These are phyloP conservation scores for Globisporangium polare DNA, from an alignment of 352 stramenopile genomes.

Conservation along the genomic window DNA sequence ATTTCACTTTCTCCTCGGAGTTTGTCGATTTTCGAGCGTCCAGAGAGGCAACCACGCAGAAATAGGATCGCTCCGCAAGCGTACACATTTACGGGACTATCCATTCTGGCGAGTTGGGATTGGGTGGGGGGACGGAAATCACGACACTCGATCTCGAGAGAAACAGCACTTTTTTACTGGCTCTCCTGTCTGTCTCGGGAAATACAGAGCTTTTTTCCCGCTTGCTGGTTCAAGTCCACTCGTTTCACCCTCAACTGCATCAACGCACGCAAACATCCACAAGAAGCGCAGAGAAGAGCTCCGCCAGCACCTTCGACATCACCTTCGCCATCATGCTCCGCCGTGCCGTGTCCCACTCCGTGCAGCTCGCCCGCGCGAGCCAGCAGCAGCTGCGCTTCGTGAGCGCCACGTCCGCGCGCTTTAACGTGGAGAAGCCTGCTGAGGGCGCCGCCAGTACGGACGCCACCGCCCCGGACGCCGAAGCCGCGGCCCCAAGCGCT, in stretches of 20 bases:
- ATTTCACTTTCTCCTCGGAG: no score
- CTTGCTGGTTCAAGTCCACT: conserved; percentile 11
- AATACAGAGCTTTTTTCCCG: no score
- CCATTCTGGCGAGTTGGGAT: no score
- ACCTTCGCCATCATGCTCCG: conserved; percentile 39
- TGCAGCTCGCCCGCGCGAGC: conserved; percentile 21
- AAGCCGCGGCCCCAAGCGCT: conserved; percentile 5
- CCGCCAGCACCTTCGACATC: neutral
- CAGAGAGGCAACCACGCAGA: no score
- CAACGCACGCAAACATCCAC: conserved; percentile 8
- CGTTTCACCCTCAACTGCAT: conserved; percentile 15
- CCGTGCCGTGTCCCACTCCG: conserved; percentile 33
- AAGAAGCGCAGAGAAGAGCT: conserved; percentile 1
- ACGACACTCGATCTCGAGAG: no score
- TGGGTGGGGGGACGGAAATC: no score
- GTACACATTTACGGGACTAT: no score
- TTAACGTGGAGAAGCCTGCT: conserved; percentile 52
- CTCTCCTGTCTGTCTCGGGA: no score
- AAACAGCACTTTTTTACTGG: no score
- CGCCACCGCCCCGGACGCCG: conserved; percentile 11
- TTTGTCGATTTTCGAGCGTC: no score
- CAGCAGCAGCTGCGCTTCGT: conserved; percentile 44
- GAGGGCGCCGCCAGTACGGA: conserved; percentile 13
- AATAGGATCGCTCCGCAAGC: no score
- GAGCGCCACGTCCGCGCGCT: conserved; percentile 31